Evolutionary conservation across 2,329 filamentous ascomycete genomes (phyloP).

Genomic region (Colletotrichum sp.): DNA sequence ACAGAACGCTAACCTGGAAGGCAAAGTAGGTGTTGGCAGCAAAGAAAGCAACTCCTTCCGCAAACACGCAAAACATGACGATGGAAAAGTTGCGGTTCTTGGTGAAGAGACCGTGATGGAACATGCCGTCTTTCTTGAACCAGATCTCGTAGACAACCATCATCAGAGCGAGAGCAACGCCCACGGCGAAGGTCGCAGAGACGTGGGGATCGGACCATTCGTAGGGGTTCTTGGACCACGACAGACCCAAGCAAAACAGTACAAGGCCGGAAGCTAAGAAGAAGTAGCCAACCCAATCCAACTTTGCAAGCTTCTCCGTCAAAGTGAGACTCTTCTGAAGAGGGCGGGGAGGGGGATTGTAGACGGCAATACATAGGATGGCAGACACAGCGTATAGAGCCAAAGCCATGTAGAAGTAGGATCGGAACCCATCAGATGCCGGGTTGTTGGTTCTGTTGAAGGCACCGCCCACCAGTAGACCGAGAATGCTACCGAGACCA

Average conservation of each 20-base stretch:
- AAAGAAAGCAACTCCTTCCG: slow-evolving; percentile 43
- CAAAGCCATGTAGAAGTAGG: slow-evolving; percentile 38
- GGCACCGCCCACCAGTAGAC: slow-evolving; percentile 37
- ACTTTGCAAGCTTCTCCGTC: slow-evolving; percentile 35
- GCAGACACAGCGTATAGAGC: slow-evolving; percentile 31
- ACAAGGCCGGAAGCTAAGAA: slow-evolving; percentile 38
- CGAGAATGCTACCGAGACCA: slow-evolving; percentile 42
- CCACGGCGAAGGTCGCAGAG: slow-evolving; percentile 37
- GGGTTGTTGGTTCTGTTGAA: slow-evolving; percentile 34
- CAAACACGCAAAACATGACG: slow-evolving; percentile 37
- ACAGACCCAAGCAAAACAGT: slow-evolving; percentile 42
- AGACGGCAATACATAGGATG: slow-evolving; percentile 31
- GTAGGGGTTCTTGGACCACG: slow-evolving; percentile 43
- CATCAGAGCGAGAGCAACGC: slow-evolving; percentile 26
- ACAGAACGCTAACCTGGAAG: slow-evolving; percentile 39
- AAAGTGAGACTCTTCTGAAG: slow-evolving; percentile 30
- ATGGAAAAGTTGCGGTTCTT: slow-evolving; percentile 40
- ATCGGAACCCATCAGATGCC: slow-evolving; percentile 38
- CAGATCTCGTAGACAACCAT: slow-evolving; percentile 38
- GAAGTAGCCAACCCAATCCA: slow-evolving; percentile 44
- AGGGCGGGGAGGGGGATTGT: slow-evolving; percentile 34
- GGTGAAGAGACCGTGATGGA: slow-evolving; percentile 43
- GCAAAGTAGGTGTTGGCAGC: slow-evolving; percentile 47
- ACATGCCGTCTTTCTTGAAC: slow-evolving; percentile 42
- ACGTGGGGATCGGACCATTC: slow-evolving; percentile 39